phyloP scores from a whole-genome alignment of 2,329 filamentous ascomycete genomes.

The Sclerotinia borealis region DNA sequence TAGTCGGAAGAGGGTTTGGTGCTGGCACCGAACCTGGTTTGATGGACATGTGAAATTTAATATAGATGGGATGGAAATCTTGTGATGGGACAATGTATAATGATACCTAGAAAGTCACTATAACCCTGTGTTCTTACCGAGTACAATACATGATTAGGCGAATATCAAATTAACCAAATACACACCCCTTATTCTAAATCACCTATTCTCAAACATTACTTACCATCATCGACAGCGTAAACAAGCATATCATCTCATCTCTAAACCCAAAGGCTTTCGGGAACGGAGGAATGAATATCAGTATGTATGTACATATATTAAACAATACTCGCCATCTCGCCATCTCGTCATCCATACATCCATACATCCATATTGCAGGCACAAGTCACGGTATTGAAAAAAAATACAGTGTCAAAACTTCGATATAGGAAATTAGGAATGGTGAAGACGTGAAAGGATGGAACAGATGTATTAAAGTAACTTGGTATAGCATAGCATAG shows the following conservation, averaged over 20 bases:
- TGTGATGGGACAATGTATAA: not conserved
- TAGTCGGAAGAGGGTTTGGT: constrained; percentile 16
- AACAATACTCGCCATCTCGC: too few species aligned
- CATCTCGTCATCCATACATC: too few species aligned
- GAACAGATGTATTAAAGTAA: not conserved
- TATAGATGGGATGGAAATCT: not conserved
- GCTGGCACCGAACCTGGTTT: constrained; percentile 17
- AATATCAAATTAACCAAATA: not conserved
- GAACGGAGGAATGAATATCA: too few species aligned
- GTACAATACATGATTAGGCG: not conserved
- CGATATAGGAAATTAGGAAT: not conserved
- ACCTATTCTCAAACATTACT: too few species aligned
- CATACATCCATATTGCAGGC: too few species aligned
- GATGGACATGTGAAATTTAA: not conserved
- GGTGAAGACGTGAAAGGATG: not conserved
- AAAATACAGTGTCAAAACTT: not conserved
- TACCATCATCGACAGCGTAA: too few species aligned
- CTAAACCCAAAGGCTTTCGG: too few species aligned
- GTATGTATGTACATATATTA: too few species aligned
- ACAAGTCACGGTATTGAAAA: not conserved
- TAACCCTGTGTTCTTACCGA: not conserved
- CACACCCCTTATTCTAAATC: not conserved
- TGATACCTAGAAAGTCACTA: not conserved
- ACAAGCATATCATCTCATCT: too few species aligned
- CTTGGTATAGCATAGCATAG: too few species aligned